Evolutionary conservation across 2,329 filamentous ascomycete genomes (phyloP).

Genomic region (Colletotrichum tropicicola): DNA sequence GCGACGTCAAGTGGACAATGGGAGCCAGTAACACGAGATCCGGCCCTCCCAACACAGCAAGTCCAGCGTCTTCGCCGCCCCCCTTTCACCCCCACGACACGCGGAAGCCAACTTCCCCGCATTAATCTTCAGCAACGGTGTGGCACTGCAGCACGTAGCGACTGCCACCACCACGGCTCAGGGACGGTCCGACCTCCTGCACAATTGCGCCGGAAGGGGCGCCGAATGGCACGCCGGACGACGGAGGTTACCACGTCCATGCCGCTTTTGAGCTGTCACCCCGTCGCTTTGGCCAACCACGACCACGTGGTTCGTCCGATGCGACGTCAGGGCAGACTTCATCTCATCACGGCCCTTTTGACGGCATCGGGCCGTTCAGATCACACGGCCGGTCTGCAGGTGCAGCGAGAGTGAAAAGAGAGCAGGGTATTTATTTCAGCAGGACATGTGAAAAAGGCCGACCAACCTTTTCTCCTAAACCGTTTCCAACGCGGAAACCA

Average conservation of each 20-base stretch:
- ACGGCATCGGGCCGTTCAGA: constrained; percentile 5
- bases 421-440: constrained; percentile 26
- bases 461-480: not conserved
- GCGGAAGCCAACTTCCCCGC: not conserved
- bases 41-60: not conserved
- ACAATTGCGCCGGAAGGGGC: constrained; percentile 8
- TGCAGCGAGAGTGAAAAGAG: not conserved
- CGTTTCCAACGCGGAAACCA: constrained; percentile 5
- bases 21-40: not conserved
- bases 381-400: not conserved
- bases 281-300: not conserved
- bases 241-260: not conserved
- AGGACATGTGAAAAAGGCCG: not conserved
- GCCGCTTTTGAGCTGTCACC: constrained; percentile 7
- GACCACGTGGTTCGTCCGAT: constrained; percentile 20
- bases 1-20: constrained; percentile 17
- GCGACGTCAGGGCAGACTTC: not conserved
- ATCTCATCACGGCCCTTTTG: not conserved
- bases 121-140: not conserved
- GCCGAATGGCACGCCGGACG: constrained; percentile 19
- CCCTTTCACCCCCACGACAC: not conserved
- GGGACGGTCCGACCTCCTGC: constrained; percentile 21
- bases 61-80: too few relatives aligned
- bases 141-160: not conserved
- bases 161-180: not conserved